Evolutionary conservation across 176 grass and related monocot species (phyloP).

Genomic region (Musa troglodytarum): DNA sequence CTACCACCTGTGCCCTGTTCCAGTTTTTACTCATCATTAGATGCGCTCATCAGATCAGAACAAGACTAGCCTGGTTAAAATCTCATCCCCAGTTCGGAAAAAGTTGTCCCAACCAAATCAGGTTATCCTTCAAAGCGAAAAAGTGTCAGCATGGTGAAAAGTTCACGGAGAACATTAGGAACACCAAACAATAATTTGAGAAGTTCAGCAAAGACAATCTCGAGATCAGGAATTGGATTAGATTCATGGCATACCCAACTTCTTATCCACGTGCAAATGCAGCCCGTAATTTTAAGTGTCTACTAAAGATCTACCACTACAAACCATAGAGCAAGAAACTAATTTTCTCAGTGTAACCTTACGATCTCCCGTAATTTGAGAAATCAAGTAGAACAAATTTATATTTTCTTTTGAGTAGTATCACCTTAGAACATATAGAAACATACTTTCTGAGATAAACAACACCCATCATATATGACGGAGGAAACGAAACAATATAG

Average conservation of each 20-base stretch:
- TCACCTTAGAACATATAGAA: not conserved
- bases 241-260: too few species aligned
- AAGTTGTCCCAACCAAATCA: not conserved
- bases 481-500: not conserved
- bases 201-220: not conserved
- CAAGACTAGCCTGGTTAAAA: not conserved
- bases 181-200: not conserved
- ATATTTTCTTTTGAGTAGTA: not conserved
- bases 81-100: not conserved
- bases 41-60: not conserved
- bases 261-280: too few species aligned
- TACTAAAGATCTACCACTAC: not conserved
- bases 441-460: not conserved
- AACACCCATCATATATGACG: not conserved
- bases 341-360: not conserved
- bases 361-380: not conserved
- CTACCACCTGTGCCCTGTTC: conserved; percentile 75
- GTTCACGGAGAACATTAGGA: not conserved
- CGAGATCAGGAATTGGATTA: too few species aligned
- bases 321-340: not conserved
- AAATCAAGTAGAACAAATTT: not conserved
- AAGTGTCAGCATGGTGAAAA: not conserved
- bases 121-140: not conserved
- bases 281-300: too few species aligned
- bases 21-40: not conserved